Conservation (phyloP, 2,329 filamentous ascomycete species). For the Nothophoma quercina region DNA sequence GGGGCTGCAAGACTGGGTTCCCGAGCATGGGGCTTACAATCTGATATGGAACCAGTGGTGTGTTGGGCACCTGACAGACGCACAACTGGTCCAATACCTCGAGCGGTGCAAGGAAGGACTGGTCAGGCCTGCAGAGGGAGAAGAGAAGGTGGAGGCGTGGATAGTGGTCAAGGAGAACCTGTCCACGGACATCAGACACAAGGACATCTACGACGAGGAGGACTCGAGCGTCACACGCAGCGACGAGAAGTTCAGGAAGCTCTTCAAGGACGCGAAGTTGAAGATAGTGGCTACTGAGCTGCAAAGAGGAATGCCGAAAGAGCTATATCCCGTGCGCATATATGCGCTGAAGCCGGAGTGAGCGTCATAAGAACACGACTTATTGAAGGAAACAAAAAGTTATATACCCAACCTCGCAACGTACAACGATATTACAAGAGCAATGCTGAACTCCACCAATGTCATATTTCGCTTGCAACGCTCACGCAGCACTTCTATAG, state of each 20-base stretch:
- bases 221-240: slow-evolving; percentile 82
- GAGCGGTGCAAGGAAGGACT: slow-evolving; percentile 64
- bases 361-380: background rate
- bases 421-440: background rate
- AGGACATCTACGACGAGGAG: slow-evolving; percentile 75
- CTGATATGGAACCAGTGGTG: slow-evolving; percentile 94
- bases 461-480: background rate
- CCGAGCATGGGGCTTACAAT: slow-evolving; percentile 66
- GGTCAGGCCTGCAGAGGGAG: slow-evolving; percentile 34
- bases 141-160: slow-evolving; percentile 54
- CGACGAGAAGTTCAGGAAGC: slow-evolving; percentile 72
- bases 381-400: background rate
- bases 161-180: slow-evolving; percentile 86
- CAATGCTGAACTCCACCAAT: background rate
- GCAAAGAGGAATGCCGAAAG: slow-evolving; percentile 69
- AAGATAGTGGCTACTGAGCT: slow-evolving; percentile 56
- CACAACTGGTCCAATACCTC: slow-evolving; percentile 73
- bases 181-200: slow-evolving; percentile 58
- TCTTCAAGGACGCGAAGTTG: slow-evolving; percentile 76
- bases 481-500: background rate
- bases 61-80: slow-evolving; percentile 79
- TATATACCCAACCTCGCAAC: slow-evolving; percentile 13
- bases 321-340: slow-evolving; percentile 76
- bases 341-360: slow-evolving; percentile 74
- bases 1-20: slow-evolving; percentile 76